Conservation (phyloP, 2,329 filamentous ascomycete species). For the Fusarium verrucosum region DNA sequence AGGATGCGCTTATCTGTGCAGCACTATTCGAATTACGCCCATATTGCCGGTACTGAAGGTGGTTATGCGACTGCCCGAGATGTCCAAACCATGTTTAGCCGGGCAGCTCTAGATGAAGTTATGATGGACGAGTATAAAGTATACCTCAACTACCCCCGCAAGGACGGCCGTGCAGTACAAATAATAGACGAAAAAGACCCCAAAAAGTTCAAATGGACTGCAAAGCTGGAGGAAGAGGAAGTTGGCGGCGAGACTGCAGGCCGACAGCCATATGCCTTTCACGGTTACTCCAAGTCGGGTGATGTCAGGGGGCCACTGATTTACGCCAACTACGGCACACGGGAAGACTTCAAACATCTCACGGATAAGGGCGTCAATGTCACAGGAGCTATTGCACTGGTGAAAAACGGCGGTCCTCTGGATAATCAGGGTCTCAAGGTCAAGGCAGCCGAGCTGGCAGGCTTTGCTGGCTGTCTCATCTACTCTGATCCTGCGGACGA, state of each 20-base stretch:
- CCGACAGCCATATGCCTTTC: constrained; percentile 81
- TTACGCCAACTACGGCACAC: constrained; percentile 91
- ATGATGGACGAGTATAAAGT: constrained; percentile 82
- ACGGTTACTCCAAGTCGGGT: constrained; percentile 87
- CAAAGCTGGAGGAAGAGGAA: constrained; percentile 81
- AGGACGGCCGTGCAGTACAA: constrained; percentile 80
- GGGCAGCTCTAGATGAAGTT: constrained; percentile 78
- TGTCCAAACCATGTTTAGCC: constrained; percentile 79
- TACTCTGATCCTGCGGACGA: constrained; percentile 92
- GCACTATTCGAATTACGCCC: constrained; percentile 84
- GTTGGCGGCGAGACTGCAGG: constrained; percentile 69
- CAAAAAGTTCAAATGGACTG: constrained; percentile 74
- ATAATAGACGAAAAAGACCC: constrained; percentile 74
- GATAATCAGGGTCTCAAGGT: constrained; percentile 81
- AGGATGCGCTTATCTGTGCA: constrained; percentile 76
- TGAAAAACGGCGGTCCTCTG: constrained; percentile 81
- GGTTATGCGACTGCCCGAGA: constrained; percentile 88
- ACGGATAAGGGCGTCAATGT: constrained; percentile 76
- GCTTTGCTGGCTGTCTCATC: constrained; percentile 86
- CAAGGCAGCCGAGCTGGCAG: constrained; percentile 86
- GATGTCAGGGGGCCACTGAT: constrained; percentile 87
- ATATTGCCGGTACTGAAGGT: constrained; percentile 93
- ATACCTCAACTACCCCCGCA: constrained; percentile 89
- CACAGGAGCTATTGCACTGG: constrained; percentile 82
- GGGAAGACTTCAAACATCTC: constrained; percentile 81